Base-by-base conservation (phyloP, 805 yeast genomes). In the Lachancea dasiensis region DNA sequence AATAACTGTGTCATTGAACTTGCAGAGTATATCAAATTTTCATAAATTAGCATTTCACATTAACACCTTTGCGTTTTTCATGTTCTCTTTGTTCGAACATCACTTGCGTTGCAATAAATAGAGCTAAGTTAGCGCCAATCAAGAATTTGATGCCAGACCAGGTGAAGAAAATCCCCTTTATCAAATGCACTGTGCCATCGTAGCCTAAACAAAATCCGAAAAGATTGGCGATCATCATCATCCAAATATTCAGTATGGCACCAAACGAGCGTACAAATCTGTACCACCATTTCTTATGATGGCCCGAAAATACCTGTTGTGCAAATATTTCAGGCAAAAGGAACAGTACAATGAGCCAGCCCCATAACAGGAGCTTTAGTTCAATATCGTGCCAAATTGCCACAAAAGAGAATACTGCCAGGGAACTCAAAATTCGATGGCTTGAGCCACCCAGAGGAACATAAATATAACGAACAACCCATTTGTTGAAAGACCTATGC, bases 351-450 rank as follows among this genome's bases (percentile, higher is more conserved):
- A 90, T 71, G 19, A 86, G 63, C 96, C 97, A 89, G 8, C 99
- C 97, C 99, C 99, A 92, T 39, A 90, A 64, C 34, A 92, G 65
- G 36, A 92, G 65, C 45, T 78, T 79, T 52, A 92, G 70, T 61
- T 92, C 89, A 47, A 92, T 89, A 56, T 92, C 99, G 64, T 92
- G 99, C 99, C 99, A 92, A 21, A 92, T 67, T 2, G 98, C 97
- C 16, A 92, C 98, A 63, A 92, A 92, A 11, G 95, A 77, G 57
- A 92, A 92, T 11, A 90, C 97, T 8, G 89, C 75, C 24, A 90
- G 63, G 8, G 89, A 78, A 44, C 90, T 87, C 33, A 83, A 49
- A 6, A 90, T 63, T 46, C 97, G 70, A 49, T 79, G 74, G 6
- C 63, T 66, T 0, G 83, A 70, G 0, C 97, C 96, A 8, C 97